Conservation (phyloP, 805 yeast genomes). For the Cyberlindnera nakhonratchasimensis region DNA sequence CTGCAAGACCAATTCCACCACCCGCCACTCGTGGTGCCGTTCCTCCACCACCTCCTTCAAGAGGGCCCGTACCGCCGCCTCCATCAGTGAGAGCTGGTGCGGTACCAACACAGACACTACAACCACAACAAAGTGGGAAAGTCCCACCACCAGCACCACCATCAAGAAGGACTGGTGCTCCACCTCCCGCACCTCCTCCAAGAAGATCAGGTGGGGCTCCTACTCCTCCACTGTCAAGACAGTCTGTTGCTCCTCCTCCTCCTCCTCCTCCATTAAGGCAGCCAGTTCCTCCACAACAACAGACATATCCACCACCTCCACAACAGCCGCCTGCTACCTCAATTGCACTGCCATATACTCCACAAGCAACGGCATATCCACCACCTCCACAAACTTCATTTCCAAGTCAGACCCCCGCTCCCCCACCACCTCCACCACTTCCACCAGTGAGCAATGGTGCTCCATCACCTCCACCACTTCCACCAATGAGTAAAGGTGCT, state of each 20-base stretch:
- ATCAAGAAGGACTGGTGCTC: constrained; percentile 20
- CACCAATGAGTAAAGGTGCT: constrained; percentile 27
- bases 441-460: constrained; percentile 11
- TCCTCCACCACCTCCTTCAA: constrained; percentile 14
- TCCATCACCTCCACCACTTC: constrained; percentile 21
- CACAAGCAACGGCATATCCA: constrained; percentile 5
- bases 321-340: constrained; percentile 9
- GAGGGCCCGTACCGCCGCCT: constrained; percentile 17
- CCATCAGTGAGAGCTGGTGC: constrained; percentile 16
- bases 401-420: constrained; percentile 1
- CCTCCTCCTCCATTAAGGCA: too few species aligned
- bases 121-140: constrained; percentile 20
- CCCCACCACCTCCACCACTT: constrained; percentile 12
- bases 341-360: constrained; percentile 1
- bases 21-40: constrained; percentile 7
- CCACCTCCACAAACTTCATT: constrained; percentile 8
- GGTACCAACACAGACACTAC: constrained; percentile 31
- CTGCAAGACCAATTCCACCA: constrained; percentile 8
- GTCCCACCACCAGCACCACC: constrained; percentile 27
- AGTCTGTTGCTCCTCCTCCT: constrained; percentile 4
- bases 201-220: constrained; percentile 20
- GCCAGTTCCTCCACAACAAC: constrained; percentile 26
- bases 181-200: constrained; percentile 28
- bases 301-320: constrained; percentile 18
- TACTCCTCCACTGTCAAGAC: constrained; percentile 24